phyloP scores from a whole-genome alignment of 2,329 filamentous ascomycete genomes.

The Calonectria leucothoes region DNA sequence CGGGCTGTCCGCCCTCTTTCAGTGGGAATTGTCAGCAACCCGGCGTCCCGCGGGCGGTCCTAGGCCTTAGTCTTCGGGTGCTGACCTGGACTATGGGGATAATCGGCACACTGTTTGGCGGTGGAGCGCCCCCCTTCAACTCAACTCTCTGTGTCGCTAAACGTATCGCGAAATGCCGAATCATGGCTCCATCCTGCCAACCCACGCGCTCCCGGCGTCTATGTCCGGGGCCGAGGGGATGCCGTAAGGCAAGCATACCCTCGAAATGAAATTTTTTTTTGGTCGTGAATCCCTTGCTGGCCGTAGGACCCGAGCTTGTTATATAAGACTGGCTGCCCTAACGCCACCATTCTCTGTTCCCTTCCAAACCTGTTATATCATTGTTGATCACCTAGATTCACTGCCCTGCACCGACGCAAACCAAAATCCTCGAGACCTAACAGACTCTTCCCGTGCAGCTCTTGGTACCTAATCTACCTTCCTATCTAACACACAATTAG shows the following conservation, averaged over 20 bases:
- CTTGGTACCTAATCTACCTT: slow-evolving; percentile 5
- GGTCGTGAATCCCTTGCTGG: slow-evolving; percentile 13
- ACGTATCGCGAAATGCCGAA: slow-evolving; percentile 22
- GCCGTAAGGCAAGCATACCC: slow-evolving; percentile 18
- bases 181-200: slow-evolving; percentile 15
- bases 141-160: background rate
- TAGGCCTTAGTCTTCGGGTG: background rate
- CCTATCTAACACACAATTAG: background rate
- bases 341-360: slow-evolving; percentile 6
- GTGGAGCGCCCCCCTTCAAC: background rate
- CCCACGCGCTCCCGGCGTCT: slow-evolving; percentile 12
- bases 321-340: slow-evolving; percentile 17
- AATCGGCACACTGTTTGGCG: slow-evolving; percentile 24
- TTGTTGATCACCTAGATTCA: slow-evolving; percentile 15
- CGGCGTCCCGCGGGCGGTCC: slow-evolving; percentile 11
- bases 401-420: background rate
- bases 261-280: background rate
- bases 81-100: slow-evolving; percentile 7
- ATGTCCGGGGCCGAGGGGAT: slow-evolving; percentile 14
- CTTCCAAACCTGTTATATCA: background rate
- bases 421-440: background rate
- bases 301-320: slow-evolving; percentile 8
- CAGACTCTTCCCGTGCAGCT: background rate
- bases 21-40: slow-evolving; percentile 17
- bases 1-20: slow-evolving; percentile 11